Base-by-base conservation (phyloP, 495 filamentous ascomycete species). In the Neurospora sp. region DNA sequence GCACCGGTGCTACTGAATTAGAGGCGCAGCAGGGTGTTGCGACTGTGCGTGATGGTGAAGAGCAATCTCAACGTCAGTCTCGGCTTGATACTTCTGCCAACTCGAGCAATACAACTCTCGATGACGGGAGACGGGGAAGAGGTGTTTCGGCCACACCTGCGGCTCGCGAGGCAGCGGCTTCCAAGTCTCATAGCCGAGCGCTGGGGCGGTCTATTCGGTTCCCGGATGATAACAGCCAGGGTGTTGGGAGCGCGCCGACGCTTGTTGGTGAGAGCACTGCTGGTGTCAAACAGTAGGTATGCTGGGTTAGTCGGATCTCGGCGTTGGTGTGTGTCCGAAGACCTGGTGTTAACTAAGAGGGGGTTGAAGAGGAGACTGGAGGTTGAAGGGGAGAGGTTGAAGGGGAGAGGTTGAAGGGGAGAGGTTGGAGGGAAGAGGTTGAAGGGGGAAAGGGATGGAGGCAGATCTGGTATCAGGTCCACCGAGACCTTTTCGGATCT, bases 191-290 rank as follows among this genome's bases (percentile, higher is more conserved):
- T 23, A 60, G 62, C 38, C 69, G 42, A 72, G 72, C 37, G 42
- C 49, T 27, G 4, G 71, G 76, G 4, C 73, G 84, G 71, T 82
- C 82, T 11, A 82, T 87, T 73, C 82, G 83, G 6, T 86, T 87
- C 70, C 84, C 83, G 8, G 84, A 86, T 71, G 85, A 86, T 40
- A 27, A 39, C 44, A 14, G 62, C 72, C 9, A 49, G 69, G 18
- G 49, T 49, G 1, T 3, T 40, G 54, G 54, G 27, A 66, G 54
- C 14, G 27, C 31, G 14, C 54, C 54, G 6, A 66, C 27, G 27
- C 54, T 35, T 66, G 54, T 35, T 16, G 54, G 27, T 31, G 27
- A 27, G 27, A 66, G 7, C 14, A 37, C 54, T 4, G 54, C 14
- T 31, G 27, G 23, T 66, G 7, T 66, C 54, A 66, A 66, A 4